Evolutionary conservation across 345 rosid species (phyloP).

Genomic region (Sonneratia alba): DNA sequence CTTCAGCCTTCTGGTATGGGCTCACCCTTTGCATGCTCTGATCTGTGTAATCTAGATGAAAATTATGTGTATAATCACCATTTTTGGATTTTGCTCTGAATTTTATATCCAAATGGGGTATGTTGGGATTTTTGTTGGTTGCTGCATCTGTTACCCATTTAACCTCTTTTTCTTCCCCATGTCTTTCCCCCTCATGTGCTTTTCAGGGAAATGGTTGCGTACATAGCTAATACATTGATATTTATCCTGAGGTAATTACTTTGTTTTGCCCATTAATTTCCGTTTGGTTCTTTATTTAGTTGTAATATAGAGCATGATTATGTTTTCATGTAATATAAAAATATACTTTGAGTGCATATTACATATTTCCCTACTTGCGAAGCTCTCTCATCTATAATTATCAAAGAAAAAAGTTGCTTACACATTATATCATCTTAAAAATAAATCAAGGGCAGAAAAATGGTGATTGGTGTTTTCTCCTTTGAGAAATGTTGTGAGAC

Average conservation of each 20-base stretch:
- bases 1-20: background rate
- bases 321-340: background rate
- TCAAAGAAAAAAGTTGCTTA: background rate
- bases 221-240: conserved; percentile 90
- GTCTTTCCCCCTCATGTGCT: background rate
- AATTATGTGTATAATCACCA: too few species aligned
- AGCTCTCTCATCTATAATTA: background rate
- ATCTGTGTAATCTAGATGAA: too few species aligned
- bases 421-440: too few species aligned
- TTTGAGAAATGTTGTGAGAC: too few species aligned
- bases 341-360: too few species aligned
- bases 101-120: background rate
- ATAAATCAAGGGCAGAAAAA: too few species aligned
- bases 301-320: background rate
- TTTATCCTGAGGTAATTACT: conserved; percentile 72
- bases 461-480: too few species aligned
- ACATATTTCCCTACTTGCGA: too few species aligned
- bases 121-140: background rate
- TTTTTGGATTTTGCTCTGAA: too few species aligned
- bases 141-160: background rate
- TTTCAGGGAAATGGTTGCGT: conserved; percentile 94
- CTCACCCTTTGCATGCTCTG: too few species aligned
- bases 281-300: background rate
- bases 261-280: background rate
- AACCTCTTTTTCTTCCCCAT: background rate